A percentile compares a stretch with the other conserved stretches of the same genome.
Conservation (phyloP, 257 asterid species). For the Parsonsia alboflavescens region DNA sequence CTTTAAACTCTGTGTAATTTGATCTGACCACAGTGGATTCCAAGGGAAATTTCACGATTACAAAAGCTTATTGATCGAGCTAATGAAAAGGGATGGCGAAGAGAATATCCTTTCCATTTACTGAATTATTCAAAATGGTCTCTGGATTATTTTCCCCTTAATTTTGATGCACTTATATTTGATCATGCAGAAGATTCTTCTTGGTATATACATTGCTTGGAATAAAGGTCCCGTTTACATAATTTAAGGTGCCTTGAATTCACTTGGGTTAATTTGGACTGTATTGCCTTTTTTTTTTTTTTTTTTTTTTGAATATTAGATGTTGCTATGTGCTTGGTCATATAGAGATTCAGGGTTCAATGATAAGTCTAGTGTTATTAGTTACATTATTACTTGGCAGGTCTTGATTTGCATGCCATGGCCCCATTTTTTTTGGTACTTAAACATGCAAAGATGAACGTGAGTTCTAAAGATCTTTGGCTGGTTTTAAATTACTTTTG, state of each 20-base stretch:
- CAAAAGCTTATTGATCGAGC: conserved; percentile 69
- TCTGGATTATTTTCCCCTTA: conserved; percentile 1
- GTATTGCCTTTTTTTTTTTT: too few relatives aligned
- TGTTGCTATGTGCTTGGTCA: too few relatives aligned
- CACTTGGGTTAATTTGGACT: not conserved
- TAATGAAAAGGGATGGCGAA: conserved; percentile 88
- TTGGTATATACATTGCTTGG: not conserved
- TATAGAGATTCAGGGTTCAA: too few relatives aligned
- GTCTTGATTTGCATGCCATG: too few relatives aligned
- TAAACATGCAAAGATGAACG: too few relatives aligned
- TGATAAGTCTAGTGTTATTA: too few relatives aligned
- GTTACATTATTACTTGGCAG: too few relatives aligned
- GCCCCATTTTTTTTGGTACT: too few relatives aligned
- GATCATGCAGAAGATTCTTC: not conserved
- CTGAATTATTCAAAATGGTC: conserved; percentile 13
- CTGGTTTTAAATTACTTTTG: too few relatives aligned
- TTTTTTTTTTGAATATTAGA: too few relatives aligned
- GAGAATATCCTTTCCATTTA: conserved; percentile 77
- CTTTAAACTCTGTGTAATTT: conserved; percentile 18
- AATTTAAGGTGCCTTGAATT: not conserved
- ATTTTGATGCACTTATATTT: not conserved
- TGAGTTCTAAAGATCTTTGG: too few relatives aligned
- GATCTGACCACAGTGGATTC: conserved; percentile 62
- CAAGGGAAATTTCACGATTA: conserved; percentile 47
- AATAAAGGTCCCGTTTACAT: not conserved